phyloP scores from a whole-genome alignment of 352 stramenopile species.

The Phytophthora nicotianae region DNA sequence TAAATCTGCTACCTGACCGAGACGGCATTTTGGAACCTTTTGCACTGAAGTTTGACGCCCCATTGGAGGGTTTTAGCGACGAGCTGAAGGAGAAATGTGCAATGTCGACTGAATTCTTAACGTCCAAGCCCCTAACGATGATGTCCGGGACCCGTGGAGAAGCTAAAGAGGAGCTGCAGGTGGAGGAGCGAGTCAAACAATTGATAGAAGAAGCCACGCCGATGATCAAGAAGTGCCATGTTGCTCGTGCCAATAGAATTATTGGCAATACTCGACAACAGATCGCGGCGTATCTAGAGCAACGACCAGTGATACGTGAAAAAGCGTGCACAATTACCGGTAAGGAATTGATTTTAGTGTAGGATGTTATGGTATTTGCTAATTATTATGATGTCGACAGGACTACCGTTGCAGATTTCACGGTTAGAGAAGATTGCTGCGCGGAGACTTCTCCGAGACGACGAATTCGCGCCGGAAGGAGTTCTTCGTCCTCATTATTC shows the following conservation, averaged over 20 bases:
- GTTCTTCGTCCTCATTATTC: conserved; percentile 42
- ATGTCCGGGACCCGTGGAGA: conserved; percentile 29
- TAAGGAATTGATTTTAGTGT: background rate
- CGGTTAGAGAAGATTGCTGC: conserved; percentile 54
- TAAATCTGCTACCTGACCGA: conserved; percentile 49
- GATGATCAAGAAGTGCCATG: conserved; percentile 43
- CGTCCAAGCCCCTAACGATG: conserved; percentile 29
- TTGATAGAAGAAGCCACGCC: conserved; percentile 51
- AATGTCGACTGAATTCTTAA: conserved; percentile 26
- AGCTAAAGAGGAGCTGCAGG: conserved; percentile 22
- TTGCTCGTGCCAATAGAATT: conserved; percentile 32
- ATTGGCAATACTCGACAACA: conserved; percentile 49
- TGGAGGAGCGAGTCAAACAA: conserved; percentile 38
- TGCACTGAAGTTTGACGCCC: conserved; percentile 35
- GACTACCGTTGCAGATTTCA: conserved; percentile 38
- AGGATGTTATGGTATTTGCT: background rate
- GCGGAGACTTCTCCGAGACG: conserved; percentile 45
- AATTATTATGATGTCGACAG: conserved; percentile 10
- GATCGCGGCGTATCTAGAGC: conserved; percentile 43
- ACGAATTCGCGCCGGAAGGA: conserved; percentile 22
- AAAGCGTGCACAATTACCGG: conserved; percentile 24
- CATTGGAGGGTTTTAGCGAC: conserved; percentile 49
- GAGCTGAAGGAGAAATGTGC: conserved; percentile 39
- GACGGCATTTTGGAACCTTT: conserved; percentile 39
- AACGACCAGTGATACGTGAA: conserved; percentile 36